phyloP scores from a whole-genome alignment of 345 rosid species.

The Arabidopsis suecica region DNA sequence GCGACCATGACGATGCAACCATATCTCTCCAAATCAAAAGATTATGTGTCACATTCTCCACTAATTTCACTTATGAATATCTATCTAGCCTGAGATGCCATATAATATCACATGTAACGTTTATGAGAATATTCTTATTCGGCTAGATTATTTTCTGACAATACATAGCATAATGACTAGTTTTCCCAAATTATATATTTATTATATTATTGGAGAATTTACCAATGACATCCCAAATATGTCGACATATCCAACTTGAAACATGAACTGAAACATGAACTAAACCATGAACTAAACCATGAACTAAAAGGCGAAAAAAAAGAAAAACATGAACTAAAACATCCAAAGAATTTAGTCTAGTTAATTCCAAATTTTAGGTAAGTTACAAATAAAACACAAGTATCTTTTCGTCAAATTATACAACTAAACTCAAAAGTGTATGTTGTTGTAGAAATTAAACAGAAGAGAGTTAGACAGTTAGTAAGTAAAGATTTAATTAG shows the following conservation, averaged over 20 bases:
- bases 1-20: slow-evolving; percentile 41
- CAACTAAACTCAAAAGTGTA: too few species aligned
- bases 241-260: not conserved
- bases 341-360: slow-evolving; percentile 6
- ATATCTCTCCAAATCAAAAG: slow-evolving; percentile 27
- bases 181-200: not conserved
- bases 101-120: slow-evolving; percentile 8
- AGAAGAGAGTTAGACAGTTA: too few species aligned
- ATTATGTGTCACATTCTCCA: slow-evolving; percentile 35
- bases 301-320: too few species aligned
- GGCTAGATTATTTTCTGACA: slow-evolving; percentile 28
- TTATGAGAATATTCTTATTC: slow-evolving; percentile 27
- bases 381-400: not conserved
- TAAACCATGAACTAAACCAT: too few species aligned
- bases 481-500: too few species aligned
- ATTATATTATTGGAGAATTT: not conserved
- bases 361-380: not conserved
- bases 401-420: not conserved
- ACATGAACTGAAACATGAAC: too few species aligned
- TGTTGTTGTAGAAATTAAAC: too few species aligned
- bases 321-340: too few species aligned
- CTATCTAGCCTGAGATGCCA: slow-evolving; percentile 3
- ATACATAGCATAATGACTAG: not conserved
- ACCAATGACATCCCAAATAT: not conserved
- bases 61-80: slow-evolving; percentile 15